Percentiles rank a stretch among this genome's conserved stretches.
Conservation (phyloP, 768 basidiomycete species). For the Udeniomyces megalosporus region DNA sequence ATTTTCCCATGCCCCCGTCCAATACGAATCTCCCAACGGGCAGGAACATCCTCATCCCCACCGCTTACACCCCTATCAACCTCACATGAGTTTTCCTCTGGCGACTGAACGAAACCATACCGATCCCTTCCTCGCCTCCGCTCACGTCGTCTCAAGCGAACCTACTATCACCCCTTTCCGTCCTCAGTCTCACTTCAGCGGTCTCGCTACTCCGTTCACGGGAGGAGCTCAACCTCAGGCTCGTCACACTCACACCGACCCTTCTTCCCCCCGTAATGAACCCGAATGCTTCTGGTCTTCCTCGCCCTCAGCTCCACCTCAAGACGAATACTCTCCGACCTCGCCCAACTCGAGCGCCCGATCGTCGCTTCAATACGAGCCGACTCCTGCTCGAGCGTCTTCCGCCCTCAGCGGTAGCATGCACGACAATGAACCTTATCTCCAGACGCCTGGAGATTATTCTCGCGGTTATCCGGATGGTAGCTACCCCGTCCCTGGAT, state of each 20-base stretch:
- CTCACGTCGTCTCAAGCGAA: neutral
- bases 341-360: neutral
- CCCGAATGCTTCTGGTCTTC: conserved; percentile 6
- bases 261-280: neutral
- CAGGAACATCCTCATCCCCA: too few species aligned
- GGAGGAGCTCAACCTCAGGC: neutral
- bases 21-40: too few species aligned
- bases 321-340: neutral
- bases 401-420: neutral
- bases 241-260: neutral
- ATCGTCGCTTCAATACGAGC: neutral
- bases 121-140: too few species aligned
- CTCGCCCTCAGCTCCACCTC: neutral
- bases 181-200: neutral
- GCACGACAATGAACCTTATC: neutral
- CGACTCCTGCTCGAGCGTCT: neutral
- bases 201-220: neutral
- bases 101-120: too few species aligned
- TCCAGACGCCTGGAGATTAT: neutral
- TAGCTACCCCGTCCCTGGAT: too few species aligned
- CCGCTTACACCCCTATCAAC: too few species aligned
- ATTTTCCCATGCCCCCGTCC: too few species aligned
- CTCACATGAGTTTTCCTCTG: too few species aligned
- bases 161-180: neutral
- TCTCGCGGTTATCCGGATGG: too few species aligned